Evolutionary conservation across 202 grass and related monocot species (phyloP).

Genomic region (Brachypodium distachyon): DNA sequence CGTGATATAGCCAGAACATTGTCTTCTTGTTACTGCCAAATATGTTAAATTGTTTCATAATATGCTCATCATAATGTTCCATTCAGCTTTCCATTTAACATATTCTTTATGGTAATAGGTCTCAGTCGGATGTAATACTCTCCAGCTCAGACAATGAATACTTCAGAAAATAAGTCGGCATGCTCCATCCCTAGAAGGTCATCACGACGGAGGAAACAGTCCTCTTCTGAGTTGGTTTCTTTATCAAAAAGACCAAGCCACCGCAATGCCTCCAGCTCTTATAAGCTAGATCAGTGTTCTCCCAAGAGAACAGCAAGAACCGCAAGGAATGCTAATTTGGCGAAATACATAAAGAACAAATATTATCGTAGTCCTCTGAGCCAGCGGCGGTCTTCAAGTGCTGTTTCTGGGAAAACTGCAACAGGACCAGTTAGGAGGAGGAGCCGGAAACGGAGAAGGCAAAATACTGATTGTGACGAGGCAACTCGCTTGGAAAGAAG

Average conservation of each 20-base stretch:
- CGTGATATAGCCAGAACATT: background rate
- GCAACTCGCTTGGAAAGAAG: conserved; percentile 72
- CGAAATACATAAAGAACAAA: conserved; percentile 29
- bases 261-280: conserved; percentile 32
- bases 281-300: conserved; percentile 20
- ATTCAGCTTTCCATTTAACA: conserved; percentile 5
- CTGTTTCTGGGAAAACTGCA: conserved; percentile 27
- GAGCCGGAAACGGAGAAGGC: conserved; percentile 51
- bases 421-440: conserved; percentile 25
- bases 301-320: conserved; percentile 39
- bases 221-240: conserved; percentile 27
- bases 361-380: conserved; percentile 32
- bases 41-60: background rate
- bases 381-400: conserved; percentile 14
- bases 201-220: conserved; percentile 12
- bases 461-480: conserved; percentile 58
- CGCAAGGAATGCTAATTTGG: conserved; percentile 19
- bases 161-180: conserved; percentile 46
- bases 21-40: background rate
- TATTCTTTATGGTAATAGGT: conserved; percentile 14
- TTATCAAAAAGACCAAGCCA: conserved; percentile 17
- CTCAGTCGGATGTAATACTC: background rate
- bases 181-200: conserved; percentile 39
- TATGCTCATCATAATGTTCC: background rate
- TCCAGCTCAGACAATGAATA: conserved; percentile 22